Evolutionary conservation across 2,329 filamentous ascomycete genomes (phyloP), one percentile per base, ranked within the genome.

Genomic region (Trichoderma sp.): DNA sequence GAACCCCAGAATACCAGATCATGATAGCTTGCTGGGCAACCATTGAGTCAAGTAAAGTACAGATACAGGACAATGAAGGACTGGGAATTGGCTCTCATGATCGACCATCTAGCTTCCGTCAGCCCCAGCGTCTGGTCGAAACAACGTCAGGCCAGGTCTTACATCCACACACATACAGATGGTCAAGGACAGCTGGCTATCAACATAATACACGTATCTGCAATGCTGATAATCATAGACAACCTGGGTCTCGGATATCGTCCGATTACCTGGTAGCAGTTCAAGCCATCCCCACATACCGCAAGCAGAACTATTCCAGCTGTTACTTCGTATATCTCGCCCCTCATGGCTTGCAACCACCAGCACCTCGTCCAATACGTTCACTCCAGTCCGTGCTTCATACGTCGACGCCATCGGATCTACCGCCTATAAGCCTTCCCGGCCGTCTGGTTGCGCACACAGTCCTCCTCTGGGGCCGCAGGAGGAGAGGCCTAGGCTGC

Each of bases 371-470:
- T 14, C 34, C 34, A 39, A 39, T 14, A 12, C 34, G 5, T 39
- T 34, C 2, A 34, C 9, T 12, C 30, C 30, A 10, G 2, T 34
- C 9, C 9, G 45, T 51, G 17, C 26, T 51, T 43, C 43, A 45
- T 24, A 52, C 15, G 17, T 41, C 12, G 39, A 43, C 21, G 14
- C 21, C 57, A 50, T 51, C 47, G 30, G 12, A 7, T n/a, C 44
- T 52, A 41, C 58, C 47, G 58, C 34, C 48, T 34, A 51, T 21
- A 15, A 19, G 17, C 39, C 41, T 10, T 62, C 34, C 48, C 58
- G 48, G 52, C 39, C 58, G 48, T 62, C 51, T 52, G 58, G 58
- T 34, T 34, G 58, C 26, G 58, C 58, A 45, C 58, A 39, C n/a
- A 44, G 44, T 44, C 48, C 21, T 52, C 48, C n/a, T 54, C 14